Conservation (phyloP, 2,329 filamentous ascomycete species). For the Hymenoscyphus albidus region DNA sequence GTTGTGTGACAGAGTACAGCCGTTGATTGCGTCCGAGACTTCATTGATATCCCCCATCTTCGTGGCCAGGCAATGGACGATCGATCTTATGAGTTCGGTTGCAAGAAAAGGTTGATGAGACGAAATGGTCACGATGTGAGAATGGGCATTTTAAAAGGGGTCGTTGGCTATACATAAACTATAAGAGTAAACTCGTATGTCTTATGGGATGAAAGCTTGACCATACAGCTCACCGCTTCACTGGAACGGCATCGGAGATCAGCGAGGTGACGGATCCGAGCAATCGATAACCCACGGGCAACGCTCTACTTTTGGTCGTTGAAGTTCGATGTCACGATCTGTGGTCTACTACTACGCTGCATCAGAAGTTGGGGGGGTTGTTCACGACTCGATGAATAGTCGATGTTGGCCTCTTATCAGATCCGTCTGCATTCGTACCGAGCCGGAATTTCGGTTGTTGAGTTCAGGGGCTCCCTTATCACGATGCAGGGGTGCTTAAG, state of each 20-base stretch:
- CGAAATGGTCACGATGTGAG: background rate
- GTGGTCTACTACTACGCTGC: background rate
- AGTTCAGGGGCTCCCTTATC: too few species aligned
- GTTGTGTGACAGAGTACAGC: too few species aligned
- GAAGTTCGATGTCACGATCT: background rate
- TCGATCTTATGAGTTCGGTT: background rate
- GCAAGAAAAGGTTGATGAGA: background rate
- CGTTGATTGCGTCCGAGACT: background rate
- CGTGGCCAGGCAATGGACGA: background rate
- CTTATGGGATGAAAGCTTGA: background rate
- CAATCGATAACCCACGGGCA: background rate
- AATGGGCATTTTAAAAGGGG: background rate
- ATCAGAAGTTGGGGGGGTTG: background rate
- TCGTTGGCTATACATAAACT: background rate
- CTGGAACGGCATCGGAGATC: background rate
- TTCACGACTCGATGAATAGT: background rate
- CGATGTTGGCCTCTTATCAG: background rate
- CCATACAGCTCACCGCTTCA: background rate
- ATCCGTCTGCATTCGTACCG: background rate
- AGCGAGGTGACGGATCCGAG: background rate
- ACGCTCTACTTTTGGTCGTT: background rate
- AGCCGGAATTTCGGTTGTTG: background rate
- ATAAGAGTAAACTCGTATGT: background rate
- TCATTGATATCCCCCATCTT: conserved; percentile 1
- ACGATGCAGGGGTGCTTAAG: background rate